Evolutionary conservation across 371 early-diverging fungal species (phyloP).

Genomic region (Apophysomyces elegans): DNA sequence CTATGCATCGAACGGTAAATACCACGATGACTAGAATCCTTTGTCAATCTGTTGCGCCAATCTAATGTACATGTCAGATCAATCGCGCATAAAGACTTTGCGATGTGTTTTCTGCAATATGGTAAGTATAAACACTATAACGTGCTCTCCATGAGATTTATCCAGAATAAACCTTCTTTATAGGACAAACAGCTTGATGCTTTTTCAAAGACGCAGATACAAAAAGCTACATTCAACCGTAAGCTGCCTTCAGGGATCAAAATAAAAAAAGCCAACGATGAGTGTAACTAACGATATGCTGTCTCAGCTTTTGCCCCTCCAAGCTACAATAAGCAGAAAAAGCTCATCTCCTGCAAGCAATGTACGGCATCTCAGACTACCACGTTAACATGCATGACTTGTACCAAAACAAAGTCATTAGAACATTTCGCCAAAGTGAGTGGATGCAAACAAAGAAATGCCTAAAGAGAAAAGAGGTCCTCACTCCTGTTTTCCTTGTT

Average conservation of each 20-base stretch:
- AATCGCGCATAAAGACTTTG: conserved; percentile 16
- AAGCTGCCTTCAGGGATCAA: background rate
- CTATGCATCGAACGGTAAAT: conserved; percentile 23
- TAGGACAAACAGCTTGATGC: conserved; percentile 36
- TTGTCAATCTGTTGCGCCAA: background rate
- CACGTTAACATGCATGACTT: conserved; percentile 49
- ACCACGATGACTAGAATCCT: no score
- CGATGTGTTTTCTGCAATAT: conserved; percentile 29
- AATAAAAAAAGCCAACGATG: background rate
- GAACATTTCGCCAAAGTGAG: conserved; percentile 54
- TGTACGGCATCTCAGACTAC: conserved; percentile 47
- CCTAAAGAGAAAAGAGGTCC: no score
- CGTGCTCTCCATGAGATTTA: background rate
- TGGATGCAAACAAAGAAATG: no score
- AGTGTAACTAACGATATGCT: background rate
- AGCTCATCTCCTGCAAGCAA: conserved; percentile 50
- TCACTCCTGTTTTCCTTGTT: no score
- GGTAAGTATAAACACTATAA: conserved; percentile 9
- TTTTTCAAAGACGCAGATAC: conserved; percentile 42
- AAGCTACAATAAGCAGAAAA: conserved; percentile 40
- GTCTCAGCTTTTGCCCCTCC: conserved; percentile 45
- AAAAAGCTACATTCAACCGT: conserved; percentile 33
- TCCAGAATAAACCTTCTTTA: background rate
- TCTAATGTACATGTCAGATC: conserved; percentile 10
- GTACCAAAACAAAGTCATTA: conserved; percentile 41